A percentile compares a stretch with the other conserved stretches of the same genome.
phyloP scores from a whole-genome alignment of 768 basidiomycete species.

The Xerocomellus intermedius region DNA sequence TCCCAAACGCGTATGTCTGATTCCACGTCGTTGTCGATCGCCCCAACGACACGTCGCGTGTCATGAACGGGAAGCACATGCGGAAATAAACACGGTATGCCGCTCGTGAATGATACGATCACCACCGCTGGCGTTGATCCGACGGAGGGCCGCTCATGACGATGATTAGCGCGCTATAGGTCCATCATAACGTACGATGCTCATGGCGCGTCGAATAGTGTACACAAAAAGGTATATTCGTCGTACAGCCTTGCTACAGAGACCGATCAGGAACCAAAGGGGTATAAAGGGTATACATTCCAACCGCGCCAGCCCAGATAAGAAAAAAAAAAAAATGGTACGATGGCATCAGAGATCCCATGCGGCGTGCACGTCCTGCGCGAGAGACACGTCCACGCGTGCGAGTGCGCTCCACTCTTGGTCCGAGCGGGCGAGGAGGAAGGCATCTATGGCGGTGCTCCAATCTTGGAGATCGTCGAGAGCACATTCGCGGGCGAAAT shows the following conservation, averaged over 20 bases:
- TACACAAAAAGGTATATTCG: background rate
- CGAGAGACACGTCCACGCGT: slow-evolving; percentile 18
- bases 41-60: too few relatives aligned
- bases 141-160: too few relatives aligned
- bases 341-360: slow-evolving; percentile 23
- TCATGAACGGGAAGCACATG: too few relatives aligned
- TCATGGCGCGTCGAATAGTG: background rate
- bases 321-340: background rate
- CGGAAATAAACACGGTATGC: too few relatives aligned
- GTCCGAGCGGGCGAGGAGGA: slow-evolving; percentile 14
- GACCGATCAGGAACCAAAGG: background rate
- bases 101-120: too few relatives aligned
- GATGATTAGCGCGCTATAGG: too few relatives aligned
- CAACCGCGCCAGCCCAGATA: background rate
- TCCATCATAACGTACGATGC: too few relatives aligned
- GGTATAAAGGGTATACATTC: background rate
- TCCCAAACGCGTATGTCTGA: too few relatives aligned
- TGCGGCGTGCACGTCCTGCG: slow-evolving; percentile 13
- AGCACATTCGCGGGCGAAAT: slow-evolving; percentile 29
- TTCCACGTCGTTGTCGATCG: too few relatives aligned
- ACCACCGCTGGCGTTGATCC: too few relatives aligned
- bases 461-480: slow-evolving; percentile 33
- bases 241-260: slow-evolving; percentile 3
- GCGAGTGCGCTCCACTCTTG: slow-evolving; percentile 19
- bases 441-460: slow-evolving; percentile 19